Percentiles rank a stretch among this genome's conserved stretches.
Evolutionary conservation across 2,329 filamentous ascomycete genomes (phyloP).

Genomic region (Cercospora janseana): DNA sequence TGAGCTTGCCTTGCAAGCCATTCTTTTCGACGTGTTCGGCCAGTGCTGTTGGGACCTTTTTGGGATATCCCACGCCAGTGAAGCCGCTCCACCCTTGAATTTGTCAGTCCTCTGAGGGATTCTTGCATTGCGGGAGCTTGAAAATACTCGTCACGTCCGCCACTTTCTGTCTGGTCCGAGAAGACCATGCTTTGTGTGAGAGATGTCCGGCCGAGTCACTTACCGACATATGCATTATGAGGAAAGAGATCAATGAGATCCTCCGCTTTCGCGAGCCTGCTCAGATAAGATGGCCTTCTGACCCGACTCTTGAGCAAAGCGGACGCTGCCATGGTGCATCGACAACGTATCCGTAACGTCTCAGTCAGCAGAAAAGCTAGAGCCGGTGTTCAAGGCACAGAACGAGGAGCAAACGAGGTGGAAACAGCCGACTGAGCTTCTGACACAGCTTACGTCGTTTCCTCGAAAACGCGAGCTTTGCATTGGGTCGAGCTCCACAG

Average conservation of each 20-base stretch:
- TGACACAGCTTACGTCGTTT: neutral
- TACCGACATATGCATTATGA: constrained; percentile 79
- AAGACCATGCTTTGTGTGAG: too few relatives aligned
- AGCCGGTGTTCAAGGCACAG: neutral
- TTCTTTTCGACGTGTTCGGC: constrained; percentile 90
- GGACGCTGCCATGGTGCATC: constrained; percentile 40
- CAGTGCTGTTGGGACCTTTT: constrained; percentile 77
- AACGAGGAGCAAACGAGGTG: neutral
- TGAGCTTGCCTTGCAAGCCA: constrained; percentile 75
- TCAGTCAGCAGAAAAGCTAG: neutral
- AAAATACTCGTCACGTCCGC: too few relatives aligned
- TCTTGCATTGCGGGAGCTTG: too few relatives aligned
- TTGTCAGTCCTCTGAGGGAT: too few relatives aligned
- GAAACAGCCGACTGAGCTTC: neutral
- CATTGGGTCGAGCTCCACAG: neutral
- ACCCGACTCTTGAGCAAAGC: constrained; percentile 74
- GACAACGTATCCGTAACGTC: neutral
- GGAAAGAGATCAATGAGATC: constrained; percentile 80
- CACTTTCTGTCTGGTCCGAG: too few relatives aligned
- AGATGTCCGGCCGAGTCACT: neutral
- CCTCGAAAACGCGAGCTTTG: neutral
- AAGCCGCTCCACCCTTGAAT: constrained; percentile 95
- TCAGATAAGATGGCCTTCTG: constrained; percentile 71
- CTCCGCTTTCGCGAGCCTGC: constrained; percentile 75
- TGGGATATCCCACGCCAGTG: constrained; percentile 66